Conservation (phyloP, 352 stramenopile genomes). For the Blastocystis sp. region DNA sequence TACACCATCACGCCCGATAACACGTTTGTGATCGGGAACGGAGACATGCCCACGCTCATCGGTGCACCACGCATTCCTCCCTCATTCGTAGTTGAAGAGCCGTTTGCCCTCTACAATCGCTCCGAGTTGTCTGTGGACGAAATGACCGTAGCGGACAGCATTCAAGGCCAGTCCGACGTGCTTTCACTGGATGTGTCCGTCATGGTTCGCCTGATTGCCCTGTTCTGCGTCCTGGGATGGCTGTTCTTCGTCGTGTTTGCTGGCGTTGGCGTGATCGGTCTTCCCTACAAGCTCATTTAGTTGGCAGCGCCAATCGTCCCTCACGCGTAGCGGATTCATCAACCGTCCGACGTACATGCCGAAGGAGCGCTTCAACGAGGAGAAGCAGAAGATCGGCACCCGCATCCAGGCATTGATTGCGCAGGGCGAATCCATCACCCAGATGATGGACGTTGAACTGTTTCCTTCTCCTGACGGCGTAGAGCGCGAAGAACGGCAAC, state of each 20-base stretch:
- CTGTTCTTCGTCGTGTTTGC: constrained; percentile 71
- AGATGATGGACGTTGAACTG: constrained; percentile 41
- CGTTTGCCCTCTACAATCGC: neutral
- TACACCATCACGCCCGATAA: constrained; percentile 26
- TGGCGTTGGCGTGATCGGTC: constrained; percentile 59
- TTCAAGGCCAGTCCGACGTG: neutral
- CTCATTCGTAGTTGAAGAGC: constrained; percentile 26
- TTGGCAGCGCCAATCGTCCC: neutral
- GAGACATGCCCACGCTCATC: neutral
- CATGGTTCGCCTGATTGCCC: constrained; percentile 22
- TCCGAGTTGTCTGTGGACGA: neutral
- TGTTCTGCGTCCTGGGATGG: constrained; percentile 72
- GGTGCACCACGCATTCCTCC: neutral
- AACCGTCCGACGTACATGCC: constrained; percentile 73
- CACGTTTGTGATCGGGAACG: constrained; percentile 13
- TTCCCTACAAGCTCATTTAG: constrained; percentile 73
- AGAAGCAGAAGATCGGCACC: constrained; percentile 52
- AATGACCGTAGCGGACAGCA: neutral
- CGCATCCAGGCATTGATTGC: constrained; percentile 65
- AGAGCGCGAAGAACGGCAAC: constrained; percentile 35
- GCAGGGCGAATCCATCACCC: constrained; percentile 45
- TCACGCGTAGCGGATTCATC: constrained; percentile 51
- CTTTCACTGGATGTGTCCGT: constrained; percentile 32
- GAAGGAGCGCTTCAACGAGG: constrained; percentile 67
- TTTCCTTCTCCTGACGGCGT: neutral